Evolutionary conservation across 108 stramenopile genomes (phyloP), one percentile per base, ranked within the genome.

Genomic region (Pseudonitzschia delicatissima): DNA sequence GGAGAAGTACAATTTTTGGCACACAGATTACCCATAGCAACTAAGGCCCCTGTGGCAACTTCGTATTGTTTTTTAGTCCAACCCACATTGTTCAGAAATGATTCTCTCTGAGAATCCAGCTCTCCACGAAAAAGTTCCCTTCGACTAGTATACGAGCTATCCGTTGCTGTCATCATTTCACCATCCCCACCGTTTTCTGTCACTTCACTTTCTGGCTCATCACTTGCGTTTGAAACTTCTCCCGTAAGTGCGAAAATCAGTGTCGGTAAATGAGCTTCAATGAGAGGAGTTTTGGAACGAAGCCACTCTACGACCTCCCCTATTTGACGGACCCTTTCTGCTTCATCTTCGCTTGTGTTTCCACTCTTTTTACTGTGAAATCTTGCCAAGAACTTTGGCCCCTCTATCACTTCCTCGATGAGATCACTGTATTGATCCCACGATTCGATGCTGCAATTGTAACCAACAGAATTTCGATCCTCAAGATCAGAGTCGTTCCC

Each of bases 1-100:
- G 26, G 36, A 6, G 69, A 68, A 25, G 61, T 64, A 35, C 77
- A 74, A 9, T 72, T 58, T 49, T 77, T 82, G 0, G 91, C 88
- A 60, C 88, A 92, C 15, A 85, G 66, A 31, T 74, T 66, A 1
- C 79, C 84, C n/a, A 89, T 50, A 47, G 68, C 63, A 9, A 61
- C 64, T 11, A 92, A 67, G 13, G 58, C 57, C 5, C 60, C 48
- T 4, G 44, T 66, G 28, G 67, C 72, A 11, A 45, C 52, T 5
- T 55, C 40, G 39, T 62, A 73, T 57, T 74, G 66, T 58, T 65
- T 34, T n/a, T 57, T 42, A 15, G 37, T 58, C 69, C 74, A 72
- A 4, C 62, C 69, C 45, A 45, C 18, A 18, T 70, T 29, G 2
- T 51, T 60, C 42, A 45, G 20, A 25, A 73, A 70, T 5, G 27